phyloP scores from a whole-genome alignment of 768 basidiomycete species.

The Scleroderma bovista region DNA sequence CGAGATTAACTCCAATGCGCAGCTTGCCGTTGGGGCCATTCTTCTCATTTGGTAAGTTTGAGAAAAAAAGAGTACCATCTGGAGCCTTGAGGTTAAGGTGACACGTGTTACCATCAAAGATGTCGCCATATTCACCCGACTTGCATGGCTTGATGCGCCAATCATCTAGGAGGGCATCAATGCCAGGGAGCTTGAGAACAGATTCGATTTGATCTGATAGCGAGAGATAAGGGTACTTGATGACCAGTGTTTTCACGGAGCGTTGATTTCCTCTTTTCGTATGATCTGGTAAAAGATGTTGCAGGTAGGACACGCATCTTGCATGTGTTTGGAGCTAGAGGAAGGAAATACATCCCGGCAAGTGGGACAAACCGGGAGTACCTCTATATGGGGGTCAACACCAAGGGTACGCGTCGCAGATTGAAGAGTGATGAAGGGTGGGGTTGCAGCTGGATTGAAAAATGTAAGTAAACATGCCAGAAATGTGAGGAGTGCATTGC shows the following conservation, averaged over 20 bases:
- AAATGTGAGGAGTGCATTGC: constrained; percentile 14
- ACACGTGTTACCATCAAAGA: not conserved
- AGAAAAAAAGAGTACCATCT: constrained; percentile 22
- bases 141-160: not conserved
- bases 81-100: not conserved
- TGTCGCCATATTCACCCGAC: not conserved
- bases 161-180: not conserved
- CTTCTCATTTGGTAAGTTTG: constrained; percentile 2
- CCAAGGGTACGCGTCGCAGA: not conserved
- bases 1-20: constrained; percentile 24
- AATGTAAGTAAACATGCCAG: constrained; percentile 8
- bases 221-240: not conserved
- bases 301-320: not conserved
- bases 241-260: not conserved
- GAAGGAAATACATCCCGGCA: not conserved
- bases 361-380: not conserved
- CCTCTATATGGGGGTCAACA: not conserved
- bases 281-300: not conserved
- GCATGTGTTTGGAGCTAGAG: not conserved
- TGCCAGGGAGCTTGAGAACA: constrained; percentile 1
- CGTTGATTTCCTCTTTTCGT: not conserved
- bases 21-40: constrained; percentile 19
- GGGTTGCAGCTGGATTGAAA: not conserved
- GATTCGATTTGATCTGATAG: not conserved
- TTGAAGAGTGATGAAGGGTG: not conserved